These are phyloP conservation scores for Metschnikowia reukaufii DNA, from an alignment of 805 yeast genomes.

Conservation along the genomic window DNA sequence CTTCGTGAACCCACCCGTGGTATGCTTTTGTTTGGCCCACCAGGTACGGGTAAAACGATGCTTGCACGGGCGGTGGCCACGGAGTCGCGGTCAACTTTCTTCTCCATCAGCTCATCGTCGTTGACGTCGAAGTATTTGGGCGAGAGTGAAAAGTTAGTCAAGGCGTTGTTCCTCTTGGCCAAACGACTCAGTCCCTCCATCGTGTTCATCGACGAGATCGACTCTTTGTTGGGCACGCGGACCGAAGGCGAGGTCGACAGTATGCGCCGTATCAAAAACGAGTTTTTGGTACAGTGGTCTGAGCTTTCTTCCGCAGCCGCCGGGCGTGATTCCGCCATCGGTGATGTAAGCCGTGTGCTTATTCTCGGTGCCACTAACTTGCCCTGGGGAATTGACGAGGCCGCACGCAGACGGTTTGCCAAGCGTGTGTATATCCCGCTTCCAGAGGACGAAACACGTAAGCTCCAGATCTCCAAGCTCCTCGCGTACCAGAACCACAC, in stretches of 20 bases:
- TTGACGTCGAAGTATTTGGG: conserved; percentile 86
- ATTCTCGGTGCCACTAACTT: conserved; percentile 93
- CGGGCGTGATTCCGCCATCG: conserved; percentile 52
- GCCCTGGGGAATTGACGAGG: conserved; percentile 98
- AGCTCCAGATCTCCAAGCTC: conserved; percentile 66
- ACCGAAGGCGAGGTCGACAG: conserved; percentile 81
- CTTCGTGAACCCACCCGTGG: conserved; percentile 93
- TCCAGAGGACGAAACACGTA: conserved; percentile 83
- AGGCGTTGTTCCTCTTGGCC: conserved; percentile 84
- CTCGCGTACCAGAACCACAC: conserved; percentile 72
- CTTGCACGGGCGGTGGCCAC: conserved; percentile 95
- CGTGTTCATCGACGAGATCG: conserved; percentile 95
- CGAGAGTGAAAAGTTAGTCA: conserved; percentile 89
- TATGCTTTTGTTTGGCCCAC: conserved; percentile 96
- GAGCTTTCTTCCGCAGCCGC: conserved; percentile 83
- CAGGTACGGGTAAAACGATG: conserved; percentile 99
- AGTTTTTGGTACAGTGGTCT: conserved; percentile 93
- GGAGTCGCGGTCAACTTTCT: conserved; percentile 90
- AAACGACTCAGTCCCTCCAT: conserved; percentile 86
- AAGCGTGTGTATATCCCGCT: conserved; percentile 90
- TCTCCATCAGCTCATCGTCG: conserved; percentile 87
- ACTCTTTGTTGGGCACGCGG: conserved; percentile 80
- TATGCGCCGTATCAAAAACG: conserved; percentile 85
- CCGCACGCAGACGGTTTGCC: conserved; percentile 91
- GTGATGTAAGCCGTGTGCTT: conserved; percentile 60